Evolutionary conservation across 768 basidiomycete species (phyloP).

Genomic region (Mycena rosella): DNA sequence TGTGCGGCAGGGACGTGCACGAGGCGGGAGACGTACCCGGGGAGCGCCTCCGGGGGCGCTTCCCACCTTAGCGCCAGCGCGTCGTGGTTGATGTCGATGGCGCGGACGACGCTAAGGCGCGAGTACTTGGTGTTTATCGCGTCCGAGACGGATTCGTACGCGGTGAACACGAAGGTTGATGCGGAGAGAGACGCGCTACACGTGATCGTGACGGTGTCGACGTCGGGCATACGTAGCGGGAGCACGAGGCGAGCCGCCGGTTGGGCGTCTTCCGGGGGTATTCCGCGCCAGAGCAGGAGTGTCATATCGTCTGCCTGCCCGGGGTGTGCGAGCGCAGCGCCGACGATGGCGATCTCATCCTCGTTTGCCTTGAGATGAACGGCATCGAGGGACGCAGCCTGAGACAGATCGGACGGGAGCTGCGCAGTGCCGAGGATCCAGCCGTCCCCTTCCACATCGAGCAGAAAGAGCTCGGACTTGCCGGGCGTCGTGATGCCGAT

Average conservation of each 20-base stretch:
- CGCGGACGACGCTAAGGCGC: constrained; percentile 19
- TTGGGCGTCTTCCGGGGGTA: constrained; percentile 16
- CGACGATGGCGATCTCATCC: constrained; percentile 1
- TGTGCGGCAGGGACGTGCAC: constrained; percentile 1
- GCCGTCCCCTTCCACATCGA: constrained; percentile 9
- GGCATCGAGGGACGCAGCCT: constrained; percentile 12
- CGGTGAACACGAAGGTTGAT: constrained; percentile 17
- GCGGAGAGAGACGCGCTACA: background rate
- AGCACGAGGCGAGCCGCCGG: constrained; percentile 15
- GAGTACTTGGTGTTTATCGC: constrained; percentile 20
- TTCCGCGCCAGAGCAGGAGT: constrained; percentile 20
- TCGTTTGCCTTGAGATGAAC: constrained; percentile 9
- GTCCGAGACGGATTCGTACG: constrained; percentile 22
- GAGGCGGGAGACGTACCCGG: background rate
- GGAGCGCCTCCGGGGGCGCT: constrained; percentile 14
- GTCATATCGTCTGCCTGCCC: no score
- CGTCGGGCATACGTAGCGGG: constrained; percentile 20
- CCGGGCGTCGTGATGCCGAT: constrained; percentile 12
- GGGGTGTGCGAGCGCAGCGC: constrained; percentile 15
- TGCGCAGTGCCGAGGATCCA: constrained; percentile 23
- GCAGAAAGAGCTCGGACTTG: no score
- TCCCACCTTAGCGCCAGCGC: constrained; percentile 19
- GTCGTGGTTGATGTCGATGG: constrained; percentile 11
- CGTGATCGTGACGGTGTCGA: constrained; percentile 15
- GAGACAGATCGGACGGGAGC: constrained; percentile 20